These are phyloP conservation scores for Kodamaea sp. DNA, from an alignment of 1,139 yeast species.

Conservation along the genomic window DNA sequence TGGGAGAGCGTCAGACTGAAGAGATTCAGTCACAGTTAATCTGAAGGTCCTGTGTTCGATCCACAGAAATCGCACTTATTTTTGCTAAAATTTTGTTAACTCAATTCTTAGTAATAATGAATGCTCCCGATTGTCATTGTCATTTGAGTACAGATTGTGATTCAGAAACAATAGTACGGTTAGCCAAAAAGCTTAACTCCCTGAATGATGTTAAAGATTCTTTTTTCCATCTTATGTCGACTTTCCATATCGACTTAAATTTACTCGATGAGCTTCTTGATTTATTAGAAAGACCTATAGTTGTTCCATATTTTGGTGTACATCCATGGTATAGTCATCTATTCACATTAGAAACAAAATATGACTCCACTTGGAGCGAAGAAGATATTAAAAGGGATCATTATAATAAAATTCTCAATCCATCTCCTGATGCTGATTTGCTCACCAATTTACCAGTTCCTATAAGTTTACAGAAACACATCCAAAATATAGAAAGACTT, in stretches of 20 bases:
- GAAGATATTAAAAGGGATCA: slow-evolving; percentile 43
- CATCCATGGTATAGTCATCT: slow-evolving; percentile 91
- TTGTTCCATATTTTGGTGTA: slow-evolving; percentile 70
- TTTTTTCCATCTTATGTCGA: slow-evolving; percentile 49
- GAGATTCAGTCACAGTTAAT: slow-evolving; percentile 37
- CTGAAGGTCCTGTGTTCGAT: slow-evolving; percentile 57
- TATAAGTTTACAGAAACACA: slow-evolving; percentile 35
- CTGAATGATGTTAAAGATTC: slow-evolving; percentile 1
- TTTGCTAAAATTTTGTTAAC: slow-evolving; percentile 16
- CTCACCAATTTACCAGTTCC: slow-evolving; percentile 62
- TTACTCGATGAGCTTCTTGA: slow-evolving; percentile 31
- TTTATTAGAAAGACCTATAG: slow-evolving; percentile 18
- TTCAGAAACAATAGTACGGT: slow-evolving; percentile 1
- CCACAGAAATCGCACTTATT: slow-evolving; percentile 29
- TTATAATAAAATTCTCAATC: slow-evolving; percentile 49
- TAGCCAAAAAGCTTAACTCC: slow-evolving; percentile 9
- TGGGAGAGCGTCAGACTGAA: slow-evolving; percentile 90
- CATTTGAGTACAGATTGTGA: slow-evolving; percentile 13
- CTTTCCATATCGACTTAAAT: slow-evolving; percentile 49
- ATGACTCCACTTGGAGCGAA: slow-evolving; percentile 8
- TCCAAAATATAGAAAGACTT: slow-evolving; percentile 25
- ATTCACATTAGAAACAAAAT: slow-evolving; percentile 30
- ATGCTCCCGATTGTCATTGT: slow-evolving; percentile 16
- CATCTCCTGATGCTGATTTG: slow-evolving; percentile 41
- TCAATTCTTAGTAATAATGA: no score